Evolutionary conservation across 2,329 filamentous ascomycete species (phyloP).

Genomic region (Didymella arachidicola): DNA sequence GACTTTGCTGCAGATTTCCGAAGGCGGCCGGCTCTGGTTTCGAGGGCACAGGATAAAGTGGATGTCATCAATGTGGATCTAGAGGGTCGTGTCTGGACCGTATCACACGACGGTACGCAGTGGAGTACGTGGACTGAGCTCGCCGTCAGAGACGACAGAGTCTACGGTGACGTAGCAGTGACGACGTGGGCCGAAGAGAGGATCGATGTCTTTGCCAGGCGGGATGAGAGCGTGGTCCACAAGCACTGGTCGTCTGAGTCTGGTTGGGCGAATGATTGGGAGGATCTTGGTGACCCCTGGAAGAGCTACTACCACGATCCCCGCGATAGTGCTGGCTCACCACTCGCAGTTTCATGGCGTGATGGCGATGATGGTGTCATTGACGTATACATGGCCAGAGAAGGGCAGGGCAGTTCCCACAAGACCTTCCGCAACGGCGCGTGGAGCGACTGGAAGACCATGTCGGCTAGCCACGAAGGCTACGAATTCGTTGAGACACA

Average conservation of each 20-base stretch:
- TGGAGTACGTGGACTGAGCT: constrained; percentile 21
- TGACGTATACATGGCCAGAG: constrained; percentile 10
- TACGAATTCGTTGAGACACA: constrained; percentile 18
- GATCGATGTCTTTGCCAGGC: constrained; percentile 20
- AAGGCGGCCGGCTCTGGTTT: constrained; percentile 11
- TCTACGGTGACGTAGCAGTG: constrained; percentile 13
- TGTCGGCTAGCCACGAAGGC: constrained; percentile 20
- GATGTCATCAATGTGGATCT: constrained; percentile 19
- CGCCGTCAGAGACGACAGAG: constrained; percentile 2
- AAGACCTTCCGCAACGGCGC: constrained; percentile 13
- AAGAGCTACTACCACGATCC: background rate
- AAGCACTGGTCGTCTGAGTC: constrained; percentile 4
- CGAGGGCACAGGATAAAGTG: constrained; percentile 3
- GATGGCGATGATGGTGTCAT: constrained; percentile 7
- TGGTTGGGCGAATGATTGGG: constrained; percentile 6
- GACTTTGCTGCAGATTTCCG: background rate
- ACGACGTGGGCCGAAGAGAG: constrained; percentile 21
- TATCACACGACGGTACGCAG: constrained; percentile 12
- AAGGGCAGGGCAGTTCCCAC: constrained; percentile 3
- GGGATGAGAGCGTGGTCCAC: background rate
- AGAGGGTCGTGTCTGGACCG: constrained; percentile 10
- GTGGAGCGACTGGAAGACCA: constrained; percentile 19
- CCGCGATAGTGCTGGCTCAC: background rate
- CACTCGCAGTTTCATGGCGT: constrained; percentile 9
- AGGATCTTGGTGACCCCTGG: constrained; percentile 6